Base-by-base conservation (phyloP, 1,284 basidiomycete genomes). In the Ceratobasidium theobromae region DNA sequence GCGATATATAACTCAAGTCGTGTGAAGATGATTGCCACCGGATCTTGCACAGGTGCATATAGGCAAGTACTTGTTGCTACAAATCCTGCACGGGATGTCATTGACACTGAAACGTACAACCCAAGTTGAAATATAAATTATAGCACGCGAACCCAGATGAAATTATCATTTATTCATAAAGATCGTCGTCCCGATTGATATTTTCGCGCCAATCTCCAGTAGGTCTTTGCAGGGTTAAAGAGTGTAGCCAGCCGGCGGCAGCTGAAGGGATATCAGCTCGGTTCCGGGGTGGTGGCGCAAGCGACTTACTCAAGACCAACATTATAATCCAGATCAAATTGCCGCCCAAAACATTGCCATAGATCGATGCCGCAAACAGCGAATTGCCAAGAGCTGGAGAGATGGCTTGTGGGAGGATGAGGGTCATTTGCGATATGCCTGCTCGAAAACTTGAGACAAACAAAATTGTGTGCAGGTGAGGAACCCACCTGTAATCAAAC, bases 331-430 rank as follows among this genome's bases (percentile, higher is more conserved):
- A 71, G 38, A 68, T 53, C 12, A 71, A 54, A 16, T 69, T 55
- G 3, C 70, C 70, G 12, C 67, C 69, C 8, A 65, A 40, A 25
- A 71, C 45, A 18, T 66, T 49, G 23, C 52, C 54, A 45, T 69
- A 38, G 40, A 71, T 64, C 6, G 70, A 71, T n/a, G 57, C 53
- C 12, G 70, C 70, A 45, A 71, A 71, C 14, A 71, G 49, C 25
- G 70, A 53, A 23, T 68, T 70, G 8, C 60, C 57, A 11, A 70
- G 65, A 4, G 69, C 70, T 25, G 70, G 70, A 28, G 69, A 54
- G 27, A 69, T 48, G 12, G 69, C 69, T 32, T 70, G 68, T 8
- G 70, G 65, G 14, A 70, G 57, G 9, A 66, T 43, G 18, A 41
- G 65, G n/a, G 54, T 52, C 67, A 68, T 65, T 48, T 70, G 69